Evolutionary conservation across 805 yeast species (phyloP).

Genomic region (Schwanniomyces polymorphus): DNA sequence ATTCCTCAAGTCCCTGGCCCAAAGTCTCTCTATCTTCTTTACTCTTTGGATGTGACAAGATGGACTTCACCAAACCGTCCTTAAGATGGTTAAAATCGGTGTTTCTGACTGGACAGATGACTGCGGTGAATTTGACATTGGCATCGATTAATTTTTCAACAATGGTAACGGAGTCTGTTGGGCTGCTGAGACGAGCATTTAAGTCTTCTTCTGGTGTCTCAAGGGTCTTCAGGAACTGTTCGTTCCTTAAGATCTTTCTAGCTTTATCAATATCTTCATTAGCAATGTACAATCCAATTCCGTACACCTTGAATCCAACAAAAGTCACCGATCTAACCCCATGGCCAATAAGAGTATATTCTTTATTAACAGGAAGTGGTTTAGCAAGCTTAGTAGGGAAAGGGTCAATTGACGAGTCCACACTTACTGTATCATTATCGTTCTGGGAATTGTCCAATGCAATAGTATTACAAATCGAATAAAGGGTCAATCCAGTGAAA

Average conservation of each 20-base stretch:
- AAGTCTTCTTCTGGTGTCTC: conserved; percentile 30
- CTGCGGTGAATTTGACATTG: conserved; percentile 62
- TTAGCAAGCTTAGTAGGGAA: conserved; percentile 33
- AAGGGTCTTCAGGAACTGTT: conserved; percentile 34
- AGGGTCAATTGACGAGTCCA: conserved; percentile 52
- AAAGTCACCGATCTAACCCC: conserved; percentile 88
- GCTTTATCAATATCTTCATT: conserved; percentile 48
- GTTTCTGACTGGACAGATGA: conserved; percentile 84
- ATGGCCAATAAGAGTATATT: conserved; percentile 65
- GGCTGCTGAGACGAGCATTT: conserved; percentile 34
- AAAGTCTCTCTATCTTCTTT: conserved; percentile 42
- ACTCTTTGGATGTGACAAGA: conserved; percentile 64
- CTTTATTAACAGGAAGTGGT: conserved; percentile 21
- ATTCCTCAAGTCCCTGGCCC: conserved; percentile 62
- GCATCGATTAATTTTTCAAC: conserved; percentile 57
- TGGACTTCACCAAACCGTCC: conserved; percentile 85
- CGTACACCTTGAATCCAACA: conserved; percentile 79
- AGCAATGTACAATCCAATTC: conserved; percentile 78
- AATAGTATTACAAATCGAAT: conserved; percentile 4
- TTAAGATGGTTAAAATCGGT: conserved; percentile 88
- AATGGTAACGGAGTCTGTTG: conserved; percentile 50
- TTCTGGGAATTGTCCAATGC: conserved; percentile 3
- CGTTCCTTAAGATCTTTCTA: conserved; percentile 34
- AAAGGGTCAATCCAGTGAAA: conserved; percentile 1
- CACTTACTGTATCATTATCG: conserved; percentile 30